These are phyloP conservation scores for Ceratocystis cacaofunesta DNA, from an alignment of 2,329 filamentous ascomycete genomes.

Conservation along the genomic window DNA sequence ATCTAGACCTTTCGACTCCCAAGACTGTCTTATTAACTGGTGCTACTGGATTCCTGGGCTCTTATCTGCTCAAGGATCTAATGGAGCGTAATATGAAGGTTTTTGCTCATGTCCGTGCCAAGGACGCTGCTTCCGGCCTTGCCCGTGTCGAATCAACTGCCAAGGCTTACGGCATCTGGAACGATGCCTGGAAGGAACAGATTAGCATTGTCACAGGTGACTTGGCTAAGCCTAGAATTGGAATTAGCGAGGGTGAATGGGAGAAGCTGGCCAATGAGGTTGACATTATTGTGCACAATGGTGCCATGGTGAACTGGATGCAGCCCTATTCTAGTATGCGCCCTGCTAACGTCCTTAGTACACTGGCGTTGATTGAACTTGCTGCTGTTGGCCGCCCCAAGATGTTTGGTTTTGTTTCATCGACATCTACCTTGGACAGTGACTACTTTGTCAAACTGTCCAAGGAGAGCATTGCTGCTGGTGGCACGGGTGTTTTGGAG, in stretches of 20 bases:
- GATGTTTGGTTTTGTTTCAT: constrained; percentile 66
- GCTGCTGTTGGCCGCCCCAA: constrained; percentile 68
- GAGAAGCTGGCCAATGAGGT: constrained; percentile 47
- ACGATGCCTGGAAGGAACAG: constrained; percentile 48
- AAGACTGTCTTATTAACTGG: constrained; percentile 68
- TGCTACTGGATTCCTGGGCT: constrained; percentile 76
- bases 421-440: constrained; percentile 68
- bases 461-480: constrained; percentile 41
- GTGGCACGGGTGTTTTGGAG: constrained; percentile 54
- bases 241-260: constrained; percentile 53
- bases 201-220: constrained; percentile 59
- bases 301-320: constrained; percentile 70
- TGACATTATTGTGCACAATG: constrained; percentile 70
- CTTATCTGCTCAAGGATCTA: constrained; percentile 63
- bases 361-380: constrained; percentile 59
- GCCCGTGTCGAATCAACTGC: constrained; percentile 53
- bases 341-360: constrained; percentile 65
- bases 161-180: constrained; percentile 68
- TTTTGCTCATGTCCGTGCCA: constrained; percentile 61
- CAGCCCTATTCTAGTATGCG: constrained; percentile 58
- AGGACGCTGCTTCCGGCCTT: constrained; percentile 43
- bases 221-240: constrained; percentile 56
- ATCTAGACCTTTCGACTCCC: constrained; percentile 22
- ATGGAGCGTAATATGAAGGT: constrained; percentile 49
- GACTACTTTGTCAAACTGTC: constrained; percentile 68